These are phyloP conservation scores for Sanghuangporus baumii DNA, from an alignment of 1,284 basidiomycete species.

Conservation along the genomic window DNA sequence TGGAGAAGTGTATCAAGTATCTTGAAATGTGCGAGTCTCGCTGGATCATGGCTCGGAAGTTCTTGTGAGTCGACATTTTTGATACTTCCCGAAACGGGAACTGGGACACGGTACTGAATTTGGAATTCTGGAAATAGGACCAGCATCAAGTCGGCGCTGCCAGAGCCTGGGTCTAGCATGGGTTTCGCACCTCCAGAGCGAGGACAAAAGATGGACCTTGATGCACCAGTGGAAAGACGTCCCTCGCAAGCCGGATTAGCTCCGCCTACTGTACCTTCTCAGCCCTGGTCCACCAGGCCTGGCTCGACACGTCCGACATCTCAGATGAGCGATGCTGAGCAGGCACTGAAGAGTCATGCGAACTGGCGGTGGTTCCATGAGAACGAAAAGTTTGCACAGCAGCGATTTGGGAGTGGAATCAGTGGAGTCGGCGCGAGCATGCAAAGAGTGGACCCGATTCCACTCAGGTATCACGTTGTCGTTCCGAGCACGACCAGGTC, in stretches of 20 bases:
- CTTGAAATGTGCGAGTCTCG: constrained; percentile 11
- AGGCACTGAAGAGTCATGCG: constrained; percentile 9
- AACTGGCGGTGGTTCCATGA: constrained; percentile 16
- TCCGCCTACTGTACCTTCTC: constrained; percentile 3
- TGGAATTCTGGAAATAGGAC: neutral
- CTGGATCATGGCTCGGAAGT: constrained; percentile 17
- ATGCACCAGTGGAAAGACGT: neutral
- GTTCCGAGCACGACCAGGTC: neutral
- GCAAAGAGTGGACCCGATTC: neutral
- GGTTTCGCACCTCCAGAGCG: neutral
- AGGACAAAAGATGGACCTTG: neutral
- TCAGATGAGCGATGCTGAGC: neutral
- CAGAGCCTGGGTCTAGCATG: neutral
- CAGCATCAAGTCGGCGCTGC: constrained; percentile 1
- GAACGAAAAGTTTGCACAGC: constrained; percentile 8
- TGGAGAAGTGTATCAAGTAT: constrained; percentile 11
- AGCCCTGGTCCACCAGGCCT: neutral
- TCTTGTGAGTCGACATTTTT: constrained; percentile 12
- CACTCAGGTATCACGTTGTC: constrained; percentile 9
- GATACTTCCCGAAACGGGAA: neutral
- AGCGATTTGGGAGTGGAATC: neutral
- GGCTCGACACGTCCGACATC: neutral
- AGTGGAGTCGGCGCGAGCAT: neutral
- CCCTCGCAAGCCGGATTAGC: neutral
- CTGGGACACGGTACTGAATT: neutral